Evolutionary conservation across 371 early-diverging fungal species (phyloP), one percentile per base, ranked within the genome.

Genomic region (Mortierella sp.): DNA sequence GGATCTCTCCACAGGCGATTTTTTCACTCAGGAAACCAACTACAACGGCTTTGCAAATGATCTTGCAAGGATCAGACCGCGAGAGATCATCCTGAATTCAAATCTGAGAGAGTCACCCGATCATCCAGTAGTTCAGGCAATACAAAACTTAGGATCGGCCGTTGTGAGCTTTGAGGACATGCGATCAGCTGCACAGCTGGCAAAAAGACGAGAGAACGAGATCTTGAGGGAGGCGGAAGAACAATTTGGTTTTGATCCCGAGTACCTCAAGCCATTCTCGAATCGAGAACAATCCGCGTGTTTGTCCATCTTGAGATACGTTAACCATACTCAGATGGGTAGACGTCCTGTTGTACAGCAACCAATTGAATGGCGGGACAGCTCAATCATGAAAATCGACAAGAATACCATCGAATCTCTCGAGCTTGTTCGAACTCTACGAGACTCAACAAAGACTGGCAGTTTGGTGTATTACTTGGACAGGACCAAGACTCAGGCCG

Each of bases 1-100:
- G 2, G 98, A 98, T 87, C 77, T 98, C 48, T 92, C 95, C 0
- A 96, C 97, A 1, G 98, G 98, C 33, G 97, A 96, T 58, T 96
- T 96, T 70, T 87, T 90, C 55, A 88, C 94, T 41, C 87, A 92
- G 69, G 77, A 85, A 15, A 88, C 93, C 1, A 76, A 80, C 0
- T 38, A 87, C 4, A 75, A 75, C 0, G 72, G 82, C 0, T 85
- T 97, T 15, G 83, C 84, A 6, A 87, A 91, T 16, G 95, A 96
- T 67, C 69, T 97, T 58, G 91, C 93, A 4, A 91, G 96, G 33
- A 94, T 97, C 50, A 87, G 92, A 28, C 98, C 98, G 0, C 86
- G 90, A 24, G 98, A 97, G 82, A 90, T 97, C 19, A 80, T 97
- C 21, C 63, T 94, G 19, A 89, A 89, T 61, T 70, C 79, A 0